Base-by-base conservation (phyloP, 2,329 filamentous ascomycete genomes). In the Talaromyces pinophilus region DNA sequence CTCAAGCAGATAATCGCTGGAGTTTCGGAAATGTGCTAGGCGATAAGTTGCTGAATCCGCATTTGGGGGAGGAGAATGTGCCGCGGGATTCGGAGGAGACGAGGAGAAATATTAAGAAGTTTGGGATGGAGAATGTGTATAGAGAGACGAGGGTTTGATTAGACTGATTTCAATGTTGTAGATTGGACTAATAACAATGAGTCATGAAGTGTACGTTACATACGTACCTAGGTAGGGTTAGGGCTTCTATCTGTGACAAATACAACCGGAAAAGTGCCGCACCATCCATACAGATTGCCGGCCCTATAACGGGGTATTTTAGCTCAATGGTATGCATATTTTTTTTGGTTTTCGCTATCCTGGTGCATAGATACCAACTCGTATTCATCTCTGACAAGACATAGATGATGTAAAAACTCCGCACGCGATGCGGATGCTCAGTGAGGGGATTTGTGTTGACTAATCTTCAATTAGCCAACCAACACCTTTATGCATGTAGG, bases 21-120 rank as follows among this genome's bases (percentile, higher is more conserved):
- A 57, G 54, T 17, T 57, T 57, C n/a, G 54, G 54, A 1, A 57
- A 38, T 15, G 54, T 57, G 2, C 6, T 57, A 35, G 54, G 54
- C 33, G 54, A 57, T 22, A 57, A 40, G 33, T 28, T 38, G 17
- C 38, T 57, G 54, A 57, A 57, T 22, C 54, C n/a, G 54, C 54
- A 57, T 13, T 38, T 40, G 54, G 54, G 54, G 54, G 54, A 57
- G n/a, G 30, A 38, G 33, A n/a, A 38, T 57, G 40, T 57, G 54
- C 54, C 54, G 17, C 54, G 30, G 8, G 54, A 57, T 57, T 57
- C 54, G 33, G 54, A 59, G 54, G 54, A 59, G 54, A 59, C 33
- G 54, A 40, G n/a, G 19, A 40, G 30, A n/a, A 59, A 59, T 15
- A 35, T 59, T 15, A 40, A 25, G 11, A 59, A 17, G 54, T 40